Evolutionary conservation across 2,329 filamentous ascomycete species (phyloP), one percentile per base, ranked within the genome.

Genomic region (Septoria petroselini): DNA sequence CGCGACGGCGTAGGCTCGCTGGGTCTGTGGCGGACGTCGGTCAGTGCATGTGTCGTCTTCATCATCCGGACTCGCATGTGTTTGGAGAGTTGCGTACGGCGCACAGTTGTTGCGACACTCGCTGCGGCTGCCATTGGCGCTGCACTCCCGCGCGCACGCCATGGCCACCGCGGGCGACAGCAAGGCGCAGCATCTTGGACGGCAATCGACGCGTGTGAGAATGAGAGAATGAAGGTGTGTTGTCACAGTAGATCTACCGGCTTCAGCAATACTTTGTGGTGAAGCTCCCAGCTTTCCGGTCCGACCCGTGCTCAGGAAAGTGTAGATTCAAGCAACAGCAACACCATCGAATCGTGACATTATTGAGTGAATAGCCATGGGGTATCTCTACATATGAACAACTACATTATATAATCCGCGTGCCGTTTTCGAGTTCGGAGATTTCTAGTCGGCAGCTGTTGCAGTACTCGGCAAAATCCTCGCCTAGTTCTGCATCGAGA

Each of bases 401-500:
- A 12, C 34, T 25, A 12, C 41, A 12, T 46, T 34, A 59, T 23
- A 55, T 41, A 47, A 58, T 41, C 14, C 41, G 48, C 38, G 19
- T 49, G 5, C 53, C 51, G 15, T 43, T 50, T 12, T 45, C 47
- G 39, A 62, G 40, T 21, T 33, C 40, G 9, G 41, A 37, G 3
- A 55, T 25, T 45, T 78, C 77, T 55, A 58, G 61, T 52, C 68
- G 67, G 67, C 83, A 86, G 61, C 81, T 84, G 17, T 72, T 72
- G 68, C 83, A 86, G 65, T 86, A 85, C 45, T 75, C 73, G 39
- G 76, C 71, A 57, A 83, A 79, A 77, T 70, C 70, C 53, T 73
- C 70, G 2, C 83, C 71, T 30, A 77, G 73, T 41, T 73, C 70
- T 19, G 68, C 64, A 57, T 50, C 46, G 7, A 40, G 25, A 2